Evolutionary conservation across 2,329 filamentous ascomycete species (phyloP).

Genomic region (Sporothrix humicola): DNA sequence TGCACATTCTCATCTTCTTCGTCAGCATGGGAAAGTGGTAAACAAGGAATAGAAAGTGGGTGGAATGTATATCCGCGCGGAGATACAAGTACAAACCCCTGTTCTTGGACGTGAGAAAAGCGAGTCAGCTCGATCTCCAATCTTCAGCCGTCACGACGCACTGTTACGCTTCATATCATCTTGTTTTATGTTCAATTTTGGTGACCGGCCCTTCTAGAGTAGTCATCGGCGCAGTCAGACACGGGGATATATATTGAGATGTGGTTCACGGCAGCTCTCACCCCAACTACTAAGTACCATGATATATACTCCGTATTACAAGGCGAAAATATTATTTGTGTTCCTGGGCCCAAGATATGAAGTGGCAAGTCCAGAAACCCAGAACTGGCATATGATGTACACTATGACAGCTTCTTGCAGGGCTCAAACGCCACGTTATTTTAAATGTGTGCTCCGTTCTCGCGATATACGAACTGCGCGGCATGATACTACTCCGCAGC

Average conservation of each 20-base stretch:
- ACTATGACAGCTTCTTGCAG: neutral
- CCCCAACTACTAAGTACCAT: neutral
- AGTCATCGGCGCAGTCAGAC: neutral
- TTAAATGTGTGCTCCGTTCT: too few species aligned
- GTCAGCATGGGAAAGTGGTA: neutral
- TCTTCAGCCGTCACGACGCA: neutral
- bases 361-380: neutral
- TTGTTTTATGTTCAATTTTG: neutral
- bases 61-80: neutral
- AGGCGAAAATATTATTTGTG: too few species aligned
- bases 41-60: too few species aligned
- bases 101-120: neutral
- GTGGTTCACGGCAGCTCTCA: too few species aligned
- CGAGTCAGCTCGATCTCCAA: neutral
- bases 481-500: constrained; percentile 15
- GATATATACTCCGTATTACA: neutral
- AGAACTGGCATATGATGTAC: neutral
- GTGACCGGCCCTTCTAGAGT: neutral
- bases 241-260: neutral
- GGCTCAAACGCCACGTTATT: too few species aligned
- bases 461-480: neutral
- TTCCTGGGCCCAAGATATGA: neutral
- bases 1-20: neutral
- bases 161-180: neutral
- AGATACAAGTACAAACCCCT: neutral